Base-by-base conservation (phyloP, 768 basidiomycete species). In the Boletus sp. region DNA sequence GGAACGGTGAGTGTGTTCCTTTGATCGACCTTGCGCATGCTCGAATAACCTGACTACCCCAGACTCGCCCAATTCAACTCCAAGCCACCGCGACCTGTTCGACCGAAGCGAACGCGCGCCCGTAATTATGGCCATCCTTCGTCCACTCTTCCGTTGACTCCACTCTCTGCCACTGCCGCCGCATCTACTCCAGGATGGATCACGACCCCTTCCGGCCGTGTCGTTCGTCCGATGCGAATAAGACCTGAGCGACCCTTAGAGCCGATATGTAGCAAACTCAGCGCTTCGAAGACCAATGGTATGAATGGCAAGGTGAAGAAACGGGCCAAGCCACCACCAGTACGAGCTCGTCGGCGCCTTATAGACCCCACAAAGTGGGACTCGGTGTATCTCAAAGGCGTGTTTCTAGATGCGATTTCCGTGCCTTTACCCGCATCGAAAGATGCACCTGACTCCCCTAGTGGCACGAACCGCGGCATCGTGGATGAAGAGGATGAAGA, bases 311-410 rank as follows among this genome's bases (percentile, higher is more conserved):
- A 67, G 48, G 80, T 75, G 67, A 83, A 77, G 63, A 80, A 75
- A 54, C 76, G 76, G 55, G 55, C 68, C 44, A 80, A 80, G 54
- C 76, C 77, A n/a, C 82, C 83, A 0, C 82, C 80, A 37, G 68
- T 71, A 9, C 78, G 90, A 17, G 84, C 90, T 2, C 76, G 87
- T 57, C 73, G 81, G 56, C 76, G 77, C 56, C 84, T 78, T 45
- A 92, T 94, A 61, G 90, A 93, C 64, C 85, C 90, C 61, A 80
- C 82, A 15, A 78, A 79, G 49, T 92, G 83, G 78, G 87, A 84
- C 24, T 86, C 88, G 42, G 76, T 77, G 17, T 85, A 90, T 68
- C 63, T 92, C 63, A 88, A 82, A 55, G 91, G 89, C 4, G 71
- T 81, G 24, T 87, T 90, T 70, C 64, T 92, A 63, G 86, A 84